Evolutionary conservation across 371 early-diverging fungal species (phyloP), one percentile per base, ranked within the genome.

Genomic region (Circinella minor): DNA sequence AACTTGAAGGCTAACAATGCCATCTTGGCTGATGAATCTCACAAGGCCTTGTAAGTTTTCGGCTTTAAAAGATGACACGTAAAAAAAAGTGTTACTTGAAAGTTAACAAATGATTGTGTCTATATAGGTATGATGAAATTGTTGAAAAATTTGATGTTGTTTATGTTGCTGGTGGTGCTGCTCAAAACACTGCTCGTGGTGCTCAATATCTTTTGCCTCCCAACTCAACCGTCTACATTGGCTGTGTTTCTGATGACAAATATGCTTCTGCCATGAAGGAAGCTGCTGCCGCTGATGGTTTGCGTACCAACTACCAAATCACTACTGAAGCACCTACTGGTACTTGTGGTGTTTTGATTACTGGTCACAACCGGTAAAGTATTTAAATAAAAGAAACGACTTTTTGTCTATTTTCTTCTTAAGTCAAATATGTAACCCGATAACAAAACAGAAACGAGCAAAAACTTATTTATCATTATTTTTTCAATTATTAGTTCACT

Each of bases 131-230:
- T 83, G 87, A 89, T 66, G 96, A 95, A 69, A 86, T 98, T 68
- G 84, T 92, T 59, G 78, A 86, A 46, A 81, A 88, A 80, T 88
- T 85, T 72, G 78, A 87, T 9, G 93, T 93, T 65, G 87, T 85
- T 73, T 96, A 93, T 80, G 93, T 95, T 78, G 97, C 97, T 69
- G 98, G 98, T 64, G 98, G 98, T 74, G 97, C 98, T 61, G 91
- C 94, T 51, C 98, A 98, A 81, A 98, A 98, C 91, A 87, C 96
- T 59, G 88, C 94, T 62, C 94, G 98, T 74, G 96, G 93, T 73
- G 93, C 93, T 57, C 94, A 92, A 88, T 94, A 91, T 83, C 79
- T 95, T 49, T 87, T 98, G 67, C 97, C 98, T 51, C 77, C 91
- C 72, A 91, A 91, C 70, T 88, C 91, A 20, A 94, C 95, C 20